These are phyloP conservation scores for Saitozyma sp. DNA, from an alignment of 768 basidiomycete species.

Conservation along the genomic window DNA sequence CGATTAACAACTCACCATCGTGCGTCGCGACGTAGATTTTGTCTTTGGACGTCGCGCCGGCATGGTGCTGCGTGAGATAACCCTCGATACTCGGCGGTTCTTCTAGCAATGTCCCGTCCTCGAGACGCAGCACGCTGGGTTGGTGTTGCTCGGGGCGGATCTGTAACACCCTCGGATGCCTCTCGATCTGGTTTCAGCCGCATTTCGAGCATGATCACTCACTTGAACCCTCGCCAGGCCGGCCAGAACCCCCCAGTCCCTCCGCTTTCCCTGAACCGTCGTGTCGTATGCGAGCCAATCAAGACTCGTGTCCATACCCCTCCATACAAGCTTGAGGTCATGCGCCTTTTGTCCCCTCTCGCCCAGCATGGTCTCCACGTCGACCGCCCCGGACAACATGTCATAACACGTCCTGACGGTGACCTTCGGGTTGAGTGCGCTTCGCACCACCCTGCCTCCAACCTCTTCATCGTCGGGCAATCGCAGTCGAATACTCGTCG, in stretches of 20 bases:
- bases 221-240: conserved; percentile 75
- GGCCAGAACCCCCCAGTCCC: conserved; percentile 73
- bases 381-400: conserved; percentile 60
- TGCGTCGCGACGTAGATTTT: conserved; percentile 38
- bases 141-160: conserved; percentile 72
- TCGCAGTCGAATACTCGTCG: conserved; percentile 69
- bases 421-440: conserved; percentile 63
- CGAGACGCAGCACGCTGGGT: conserved; percentile 56
- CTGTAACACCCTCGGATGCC: conserved; percentile 59
- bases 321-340: conserved; percentile 73
- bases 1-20: conserved; percentile 33
- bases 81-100: conserved; percentile 86
- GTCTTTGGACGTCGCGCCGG: conserved; percentile 18
- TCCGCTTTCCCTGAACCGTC: conserved; percentile 59
- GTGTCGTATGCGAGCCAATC: conserved; percentile 82
- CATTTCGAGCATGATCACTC: conserved; percentile 28
- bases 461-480: conserved; percentile 61
- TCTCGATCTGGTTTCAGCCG: conserved; percentile 16
- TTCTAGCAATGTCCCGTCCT: conserved; percentile 59
- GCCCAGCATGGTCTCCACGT: conserved; percentile 66
- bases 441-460: conserved; percentile 54
- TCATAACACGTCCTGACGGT: conserved; percentile 66
- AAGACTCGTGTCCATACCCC: conserved; percentile 62
- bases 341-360: conserved; percentile 55
- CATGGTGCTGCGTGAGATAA: conserved; percentile 59